Conservation (phyloP, 176 grass and related monocot genomes). For the Oryza officinalis region DNA sequence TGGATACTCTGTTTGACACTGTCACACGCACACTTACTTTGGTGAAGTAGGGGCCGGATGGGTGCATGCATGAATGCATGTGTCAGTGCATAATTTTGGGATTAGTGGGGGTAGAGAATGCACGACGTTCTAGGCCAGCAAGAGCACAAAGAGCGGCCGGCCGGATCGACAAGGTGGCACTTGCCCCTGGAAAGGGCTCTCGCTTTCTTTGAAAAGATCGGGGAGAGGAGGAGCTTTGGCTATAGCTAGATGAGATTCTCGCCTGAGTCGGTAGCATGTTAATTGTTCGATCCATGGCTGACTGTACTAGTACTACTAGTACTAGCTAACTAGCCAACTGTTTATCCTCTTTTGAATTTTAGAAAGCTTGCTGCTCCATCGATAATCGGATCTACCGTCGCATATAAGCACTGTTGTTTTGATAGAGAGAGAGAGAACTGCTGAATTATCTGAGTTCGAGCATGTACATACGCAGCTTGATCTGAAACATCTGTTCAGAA, state of each 20-base stretch:
- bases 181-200: constrained; percentile 51
- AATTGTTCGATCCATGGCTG: constrained; percentile 2
- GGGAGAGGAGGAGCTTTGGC: neutral
- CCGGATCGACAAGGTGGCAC: constrained; percentile 41
- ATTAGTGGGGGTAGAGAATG: constrained; percentile 20
- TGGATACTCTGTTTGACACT: neutral
- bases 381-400: neutral
- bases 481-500: neutral
- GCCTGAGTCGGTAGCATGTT: constrained; percentile 14
- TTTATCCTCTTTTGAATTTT: constrained; percentile 30
- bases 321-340: neutral
- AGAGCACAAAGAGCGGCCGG: constrained; percentile 13
- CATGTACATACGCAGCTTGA: neutral
- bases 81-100: constrained; percentile 29
- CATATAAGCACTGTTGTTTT: neutral
- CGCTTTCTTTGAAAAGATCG: constrained; percentile 51
- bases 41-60: constrained; percentile 35
- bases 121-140: constrained; percentile 33
- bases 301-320: neutral
- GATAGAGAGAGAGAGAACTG: neutral
- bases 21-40: neutral
- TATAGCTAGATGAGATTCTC: constrained; percentile 28
- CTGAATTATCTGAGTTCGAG: neutral
- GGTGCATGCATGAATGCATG: constrained; percentile 4
- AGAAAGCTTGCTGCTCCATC: neutral